Base-by-base conservation (phyloP, 257 asterid genomes). In the Salvia hispanica region DNA sequence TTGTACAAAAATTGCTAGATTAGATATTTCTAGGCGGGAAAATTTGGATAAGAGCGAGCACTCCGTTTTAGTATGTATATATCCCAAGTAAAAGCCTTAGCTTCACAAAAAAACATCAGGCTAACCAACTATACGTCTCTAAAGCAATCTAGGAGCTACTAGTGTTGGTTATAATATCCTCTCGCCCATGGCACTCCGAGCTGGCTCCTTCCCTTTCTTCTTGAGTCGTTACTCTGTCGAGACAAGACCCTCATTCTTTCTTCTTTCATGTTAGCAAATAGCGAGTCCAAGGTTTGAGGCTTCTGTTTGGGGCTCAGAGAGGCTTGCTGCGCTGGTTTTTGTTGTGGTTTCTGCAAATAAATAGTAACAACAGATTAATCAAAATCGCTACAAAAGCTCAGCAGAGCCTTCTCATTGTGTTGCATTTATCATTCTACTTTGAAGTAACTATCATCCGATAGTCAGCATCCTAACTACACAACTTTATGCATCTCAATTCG, bases 241-340 rank as follows among this genome's bases (percentile, higher is more conserved):
- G 92, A 78, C 16, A 72, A 58, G n/a, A 60, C 71, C 74, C 77
- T 84, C 91, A 81, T 83, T 67, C 96, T 88, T 47, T 86, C 85
- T 74, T 88, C 95, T 79, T 88, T 88, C 97, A 93, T 93, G 86
- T 85, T 84, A 44, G 96, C 96, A 74, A 93, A 93, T 50, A 79
- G 86, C 5, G 98, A 88, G 80, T 93, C 98, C 44, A 93, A 62
- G 1, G 98, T 93, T 63, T 86, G 92, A 67, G 95, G 74, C 79
- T 77, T 81, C 79, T 74, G 95, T 79, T 84, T 84, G 42, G 74
- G 36, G 45, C 57, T 77, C 44, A 31, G 70, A 63, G 72, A 79
- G 6, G 65, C 72, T 64, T 75, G 84, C 65, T 74, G 88, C 73
- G 77, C 76, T 25, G 76, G 55, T 10, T 62, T 44, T 43, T 62